A percentile compares a stretch with the other conserved stretches of the same genome.
Conservation (phyloP, 306 rosid genomes). For the Cajanus cajan region DNA sequence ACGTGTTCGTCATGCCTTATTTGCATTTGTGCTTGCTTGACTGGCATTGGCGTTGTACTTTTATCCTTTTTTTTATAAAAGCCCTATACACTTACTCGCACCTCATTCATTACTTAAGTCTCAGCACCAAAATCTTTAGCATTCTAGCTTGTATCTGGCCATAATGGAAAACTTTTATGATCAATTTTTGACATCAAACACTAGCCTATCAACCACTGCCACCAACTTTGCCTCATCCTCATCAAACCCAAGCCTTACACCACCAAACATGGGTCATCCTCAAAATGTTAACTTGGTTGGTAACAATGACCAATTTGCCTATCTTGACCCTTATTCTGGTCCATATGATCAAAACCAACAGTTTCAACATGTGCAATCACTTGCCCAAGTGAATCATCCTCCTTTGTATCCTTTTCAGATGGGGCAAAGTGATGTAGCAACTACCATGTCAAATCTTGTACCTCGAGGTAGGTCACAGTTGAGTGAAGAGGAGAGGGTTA, state of each 20-base stretch:
- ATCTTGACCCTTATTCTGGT: neutral
- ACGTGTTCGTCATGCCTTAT: conserved; percentile 27
- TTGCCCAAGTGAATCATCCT: neutral
- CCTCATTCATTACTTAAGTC: neutral
- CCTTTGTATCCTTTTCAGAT: neutral
- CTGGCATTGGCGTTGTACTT: neutral
- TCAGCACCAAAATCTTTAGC: neutral
- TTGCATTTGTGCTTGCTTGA: conserved; percentile 32
- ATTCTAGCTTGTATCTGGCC: neutral
- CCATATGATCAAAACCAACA: neutral
- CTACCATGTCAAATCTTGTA: neutral
- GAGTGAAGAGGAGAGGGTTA: conserved; percentile 13
- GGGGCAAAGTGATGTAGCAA: neutral
- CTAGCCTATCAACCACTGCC: neutral
- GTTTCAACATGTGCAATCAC: neutral
- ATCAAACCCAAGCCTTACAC: neutral
- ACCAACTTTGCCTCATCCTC: neutral
- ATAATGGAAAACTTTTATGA: conserved; percentile 31
- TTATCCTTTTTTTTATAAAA: conserved; percentile 8
- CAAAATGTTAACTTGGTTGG: neutral
- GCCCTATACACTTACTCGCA: neutral
- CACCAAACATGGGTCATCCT: neutral
- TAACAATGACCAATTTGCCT: neutral
- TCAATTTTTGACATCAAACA: neutral
- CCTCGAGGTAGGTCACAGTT: neutral